Conservation (phyloP, 352 stramenopile species). For the Phytophthora uliginosa region DNA sequence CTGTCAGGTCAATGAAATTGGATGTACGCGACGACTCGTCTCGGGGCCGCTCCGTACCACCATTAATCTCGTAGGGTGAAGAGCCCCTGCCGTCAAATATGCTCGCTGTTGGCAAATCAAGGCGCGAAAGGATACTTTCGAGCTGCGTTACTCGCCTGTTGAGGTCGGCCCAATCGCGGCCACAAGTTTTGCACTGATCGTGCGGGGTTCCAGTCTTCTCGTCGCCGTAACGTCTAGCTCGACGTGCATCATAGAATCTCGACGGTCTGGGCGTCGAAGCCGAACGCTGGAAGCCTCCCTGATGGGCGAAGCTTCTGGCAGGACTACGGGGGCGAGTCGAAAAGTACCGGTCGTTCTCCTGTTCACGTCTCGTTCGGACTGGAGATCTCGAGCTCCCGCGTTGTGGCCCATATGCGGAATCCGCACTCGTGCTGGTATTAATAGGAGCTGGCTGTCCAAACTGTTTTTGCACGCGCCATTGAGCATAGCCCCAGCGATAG, state of each 20-base stretch:
- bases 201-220: background rate
- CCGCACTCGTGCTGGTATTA: background rate
- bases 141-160: slow-evolving; percentile 23
- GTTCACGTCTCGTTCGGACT: background rate
- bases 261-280: background rate
- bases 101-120: slow-evolving; percentile 12
- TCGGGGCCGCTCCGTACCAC: background rate
- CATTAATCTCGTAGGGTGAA: slow-evolving; percentile 4
- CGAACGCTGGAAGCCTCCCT: background rate
- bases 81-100: background rate
- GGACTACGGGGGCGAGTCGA: slow-evolving; percentile 5
- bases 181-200: slow-evolving; percentile 19
- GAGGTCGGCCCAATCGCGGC: slow-evolving; percentile 24
- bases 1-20: slow-evolving; percentile 30
- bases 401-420: background rate
- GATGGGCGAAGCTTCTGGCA: background rate
- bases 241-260: slow-evolving; percentile 16
- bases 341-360: background rate
- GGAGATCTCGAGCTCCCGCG: slow-evolving; percentile 3
- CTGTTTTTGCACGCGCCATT: slow-evolving; percentile 26
- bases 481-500: slow-evolving; percentile 29
- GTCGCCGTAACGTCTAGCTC: background rate
- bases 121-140: slow-evolving; percentile 23
- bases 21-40: background rate
- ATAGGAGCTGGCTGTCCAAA: background rate